phyloP scores from a whole-genome alignment of 2,329 filamentous ascomycete species.

The Cladobotryum mycophilum region DNA sequence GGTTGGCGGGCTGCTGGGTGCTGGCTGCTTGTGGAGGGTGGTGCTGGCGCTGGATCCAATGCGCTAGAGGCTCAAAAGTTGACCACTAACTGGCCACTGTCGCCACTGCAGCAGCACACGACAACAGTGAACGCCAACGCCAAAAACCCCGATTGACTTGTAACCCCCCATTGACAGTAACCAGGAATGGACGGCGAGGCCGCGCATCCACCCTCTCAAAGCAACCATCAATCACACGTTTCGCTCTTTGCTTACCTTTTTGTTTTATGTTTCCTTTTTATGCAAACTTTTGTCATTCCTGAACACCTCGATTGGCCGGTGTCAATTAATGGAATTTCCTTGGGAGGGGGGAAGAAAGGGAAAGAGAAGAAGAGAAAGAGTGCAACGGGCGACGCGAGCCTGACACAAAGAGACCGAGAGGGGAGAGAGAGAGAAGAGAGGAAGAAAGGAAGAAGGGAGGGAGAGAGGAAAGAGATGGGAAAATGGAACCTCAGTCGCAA shows the following conservation, averaged over 20 bases:
- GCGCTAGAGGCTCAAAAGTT: background rate
- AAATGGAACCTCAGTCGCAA: background rate
- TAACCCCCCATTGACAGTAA: background rate
- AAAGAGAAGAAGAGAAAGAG: too few relatives aligned
- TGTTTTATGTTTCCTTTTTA: too few relatives aligned
- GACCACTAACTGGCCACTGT: too few relatives aligned
- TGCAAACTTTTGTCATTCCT: too few relatives aligned
- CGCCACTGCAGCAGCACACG: too few relatives aligned
- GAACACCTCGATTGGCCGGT: too few relatives aligned
- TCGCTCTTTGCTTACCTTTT: too few relatives aligned
- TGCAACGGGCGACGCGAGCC: background rate
- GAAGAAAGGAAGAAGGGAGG: background rate
- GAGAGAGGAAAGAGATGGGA: background rate
- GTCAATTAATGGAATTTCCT: background rate
- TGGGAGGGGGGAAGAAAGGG: background rate
- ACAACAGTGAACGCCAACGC: too few relatives aligned
- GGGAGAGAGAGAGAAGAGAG: background rate
- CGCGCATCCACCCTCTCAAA: background rate
- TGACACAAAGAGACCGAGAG: background rate
- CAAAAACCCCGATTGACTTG: too few relatives aligned
- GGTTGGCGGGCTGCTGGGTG: slow-evolving; percentile 5
- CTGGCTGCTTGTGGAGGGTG: background rate
- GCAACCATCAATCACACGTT: background rate
- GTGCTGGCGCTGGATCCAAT: background rate
- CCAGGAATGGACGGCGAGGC: background rate